phyloP scores from a whole-genome alignment of 176 grass and related monocot genomes.

The Avena insularis region DNA sequence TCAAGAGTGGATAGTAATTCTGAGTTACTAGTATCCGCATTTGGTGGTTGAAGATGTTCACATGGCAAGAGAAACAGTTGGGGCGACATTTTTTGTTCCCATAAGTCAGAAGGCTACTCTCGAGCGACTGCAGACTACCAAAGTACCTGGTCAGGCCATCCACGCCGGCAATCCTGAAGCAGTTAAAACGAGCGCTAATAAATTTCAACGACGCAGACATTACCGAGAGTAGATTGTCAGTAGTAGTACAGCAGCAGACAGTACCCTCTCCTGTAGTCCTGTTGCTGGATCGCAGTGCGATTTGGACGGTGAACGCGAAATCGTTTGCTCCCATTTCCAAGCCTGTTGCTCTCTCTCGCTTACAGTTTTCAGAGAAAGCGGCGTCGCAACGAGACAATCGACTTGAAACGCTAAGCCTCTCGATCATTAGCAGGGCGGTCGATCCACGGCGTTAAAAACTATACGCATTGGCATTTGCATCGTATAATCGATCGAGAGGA shows the following conservation, averaged over 20 bases:
- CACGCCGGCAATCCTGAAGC: not conserved
- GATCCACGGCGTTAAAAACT: no score
- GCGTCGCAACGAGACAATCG: not conserved
- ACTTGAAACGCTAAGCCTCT: no score
- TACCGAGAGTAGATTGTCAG: not conserved
- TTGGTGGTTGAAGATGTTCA: no score
- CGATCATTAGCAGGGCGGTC: no score
- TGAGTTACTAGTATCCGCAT: no score
- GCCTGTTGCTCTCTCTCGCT: not conserved
- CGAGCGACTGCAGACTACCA: not conserved
- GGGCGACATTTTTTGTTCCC: no score
- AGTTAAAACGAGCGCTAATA: not conserved
- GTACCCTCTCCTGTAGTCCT: not conserved
- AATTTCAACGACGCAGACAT: not conserved
- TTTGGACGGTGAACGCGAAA: not conserved
- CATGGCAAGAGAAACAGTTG: no score
- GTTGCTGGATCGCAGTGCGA: not conserved
- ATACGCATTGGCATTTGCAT: no score
- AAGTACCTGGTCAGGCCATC: not conserved
- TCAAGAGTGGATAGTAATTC: no score
- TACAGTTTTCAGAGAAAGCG: not conserved
- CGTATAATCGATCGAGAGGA: no score
- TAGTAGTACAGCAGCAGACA: no score
- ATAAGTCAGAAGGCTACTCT: no score
- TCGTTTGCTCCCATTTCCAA: not conserved